These are phyloP conservation scores for Malus sylvestris DNA, from an alignment of 306 rosid genomes.

Conservation along the genomic window DNA sequence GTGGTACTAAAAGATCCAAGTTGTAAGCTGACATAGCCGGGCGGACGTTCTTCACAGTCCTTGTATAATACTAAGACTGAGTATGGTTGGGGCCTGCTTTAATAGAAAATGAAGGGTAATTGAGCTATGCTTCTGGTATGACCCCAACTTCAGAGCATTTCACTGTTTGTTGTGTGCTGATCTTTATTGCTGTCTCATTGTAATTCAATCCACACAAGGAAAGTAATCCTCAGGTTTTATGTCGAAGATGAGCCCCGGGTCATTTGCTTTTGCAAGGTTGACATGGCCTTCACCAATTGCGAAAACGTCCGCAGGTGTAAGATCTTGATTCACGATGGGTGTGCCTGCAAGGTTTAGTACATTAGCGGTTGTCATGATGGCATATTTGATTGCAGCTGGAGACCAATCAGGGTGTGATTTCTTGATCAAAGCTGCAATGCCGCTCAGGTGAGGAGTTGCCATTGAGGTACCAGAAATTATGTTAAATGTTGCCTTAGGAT, in stretches of 20 bases:
- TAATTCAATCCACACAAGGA: constrained; percentile 52
- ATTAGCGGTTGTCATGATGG: constrained; percentile 18
- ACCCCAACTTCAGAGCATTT: constrained; percentile 19
- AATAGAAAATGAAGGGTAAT: constrained; percentile 46
- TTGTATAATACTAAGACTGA: constrained; percentile 22
- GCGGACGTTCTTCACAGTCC: constrained; percentile 50
- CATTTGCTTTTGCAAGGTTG: constrained; percentile 38
- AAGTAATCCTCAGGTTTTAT: constrained; percentile 36
- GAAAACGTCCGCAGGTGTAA: constrained; percentile 17
- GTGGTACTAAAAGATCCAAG: constrained; percentile 13
- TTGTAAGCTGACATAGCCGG: constrained; percentile 24
- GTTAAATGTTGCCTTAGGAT: constrained; percentile 7
- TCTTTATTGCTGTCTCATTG: constrained; percentile 27
- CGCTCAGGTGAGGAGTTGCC: constrained; percentile 54
- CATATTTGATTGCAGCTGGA: constrained; percentile 50
- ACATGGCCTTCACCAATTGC: constrained; percentile 52
- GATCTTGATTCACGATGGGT: not conserved
- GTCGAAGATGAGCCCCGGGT: constrained; percentile 50
- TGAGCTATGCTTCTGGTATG: constrained; percentile 29
- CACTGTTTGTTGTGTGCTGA: constrained; percentile 15
- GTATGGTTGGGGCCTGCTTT: not conserved
- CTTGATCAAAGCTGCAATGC: constrained; percentile 46
- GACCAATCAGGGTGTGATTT: constrained; percentile 60
- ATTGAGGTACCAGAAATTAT: constrained; percentile 48
- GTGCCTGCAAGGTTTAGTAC: not conserved